phyloP scores from a whole-genome alignment of 495 filamentous ascomycete species.

The Penicillium egyptiacum region DNA sequence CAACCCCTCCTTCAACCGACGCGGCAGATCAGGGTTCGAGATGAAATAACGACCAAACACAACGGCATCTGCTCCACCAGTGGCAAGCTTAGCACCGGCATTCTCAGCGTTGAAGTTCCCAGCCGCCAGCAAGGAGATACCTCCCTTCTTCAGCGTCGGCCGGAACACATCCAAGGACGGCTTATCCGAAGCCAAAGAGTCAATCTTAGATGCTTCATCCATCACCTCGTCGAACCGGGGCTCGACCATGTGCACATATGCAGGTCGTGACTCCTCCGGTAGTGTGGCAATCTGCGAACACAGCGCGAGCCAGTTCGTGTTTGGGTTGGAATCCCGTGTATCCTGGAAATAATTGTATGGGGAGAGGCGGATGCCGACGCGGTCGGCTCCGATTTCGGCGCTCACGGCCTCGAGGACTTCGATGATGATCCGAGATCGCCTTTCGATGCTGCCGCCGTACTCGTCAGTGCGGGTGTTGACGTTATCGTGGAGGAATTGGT shows the following conservation, averaged over 20 bases:
- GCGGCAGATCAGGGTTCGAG: conserved; percentile 65
- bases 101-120: conserved; percentile 35
- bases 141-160: conserved; percentile 29
- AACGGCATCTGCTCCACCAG: conserved; percentile 35
- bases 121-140: conserved; percentile 33
- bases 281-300: conserved; percentile 34
- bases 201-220: conserved; percentile 47
- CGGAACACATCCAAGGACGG: conserved; percentile 35
- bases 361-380: conserved; percentile 44
- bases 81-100: conserved; percentile 22
- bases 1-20: conserved; percentile 56
- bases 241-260: conserved; percentile 46
- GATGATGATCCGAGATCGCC: conserved; percentile 46
- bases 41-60: conserved; percentile 67
- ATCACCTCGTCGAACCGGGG: conserved; percentile 48
- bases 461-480: conserved; percentile 53
- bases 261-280: conserved; percentile 21
- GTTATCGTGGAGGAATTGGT: conserved; percentile 54
- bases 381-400: conserved; percentile 29
- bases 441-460: conserved; percentile 54
- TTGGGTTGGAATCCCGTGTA: conserved; percentile 34
- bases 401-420: conserved; percentile 42
- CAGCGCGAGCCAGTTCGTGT: conserved; percentile 27
- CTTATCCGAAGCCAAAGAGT: conserved; percentile 24
- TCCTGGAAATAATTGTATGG: conserved; percentile 54